phyloP scores from a whole-genome alignment of 2,329 filamentous ascomycete species.

The Arachnomyces sp. region DNA sequence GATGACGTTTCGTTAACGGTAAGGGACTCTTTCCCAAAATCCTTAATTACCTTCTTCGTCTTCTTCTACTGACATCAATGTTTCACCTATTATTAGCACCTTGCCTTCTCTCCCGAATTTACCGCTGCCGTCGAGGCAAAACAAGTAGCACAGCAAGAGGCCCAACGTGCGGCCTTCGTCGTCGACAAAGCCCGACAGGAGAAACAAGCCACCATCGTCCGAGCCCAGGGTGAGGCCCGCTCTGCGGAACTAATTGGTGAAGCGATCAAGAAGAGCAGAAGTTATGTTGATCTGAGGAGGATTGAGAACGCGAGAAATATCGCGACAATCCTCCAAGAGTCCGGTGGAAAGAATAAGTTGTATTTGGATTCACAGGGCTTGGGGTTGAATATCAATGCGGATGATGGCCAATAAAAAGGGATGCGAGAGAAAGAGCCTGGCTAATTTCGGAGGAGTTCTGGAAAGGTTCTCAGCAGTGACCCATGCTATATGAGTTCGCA shows the following conservation, averaged over 20 bases:
- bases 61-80: constrained; percentile 5
- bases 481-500: neutral
- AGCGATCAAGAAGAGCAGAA: constrained; percentile 98
- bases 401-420: constrained; percentile 27
- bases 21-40: constrained; percentile 33
- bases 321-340: constrained; percentile 79
- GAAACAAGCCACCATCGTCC: constrained; percentile 98
- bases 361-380: constrained; percentile 87
- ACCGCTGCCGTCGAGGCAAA: constrained; percentile 63
- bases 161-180: constrained; percentile 91
- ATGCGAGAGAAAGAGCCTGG: neutral
- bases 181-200: constrained; percentile 99
- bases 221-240: constrained; percentile 96
- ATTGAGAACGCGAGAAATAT: constrained; percentile 93
- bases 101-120: constrained; percentile 63
- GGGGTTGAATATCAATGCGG: constrained; percentile 69
- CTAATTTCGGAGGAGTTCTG: too few species aligned
- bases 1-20: constrained; percentile 97
- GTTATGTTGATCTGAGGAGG: constrained; percentile 94
- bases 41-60: neutral
- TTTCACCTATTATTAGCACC: constrained; percentile 42
- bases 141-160: constrained; percentile 76
- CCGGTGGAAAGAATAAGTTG: constrained; percentile 81
- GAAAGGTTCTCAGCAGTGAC: too few species aligned
- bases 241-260: constrained; percentile 97